Percentiles rank a stretch among this genome's conserved stretches.
phyloP scores from a whole-genome alignment of 257 asterid genomes.

The Vinca minor region DNA sequence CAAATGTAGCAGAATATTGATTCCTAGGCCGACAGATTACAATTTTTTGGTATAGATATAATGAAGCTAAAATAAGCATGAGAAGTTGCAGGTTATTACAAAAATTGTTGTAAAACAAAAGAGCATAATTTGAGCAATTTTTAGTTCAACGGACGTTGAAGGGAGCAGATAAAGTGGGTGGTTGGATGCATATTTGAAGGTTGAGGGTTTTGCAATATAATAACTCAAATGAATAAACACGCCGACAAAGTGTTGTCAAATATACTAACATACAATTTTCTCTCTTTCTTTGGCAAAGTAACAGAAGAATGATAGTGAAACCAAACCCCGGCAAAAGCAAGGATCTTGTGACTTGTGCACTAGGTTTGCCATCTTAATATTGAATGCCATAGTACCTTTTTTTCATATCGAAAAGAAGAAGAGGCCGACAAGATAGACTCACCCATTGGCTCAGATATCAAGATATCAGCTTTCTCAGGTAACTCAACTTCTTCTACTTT shows the following conservation, averaged over 20 bases:
- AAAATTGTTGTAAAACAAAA: not conserved
- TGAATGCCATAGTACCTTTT: not conserved
- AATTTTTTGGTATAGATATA: not conserved
- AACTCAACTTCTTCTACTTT: slow-evolving; percentile 92
- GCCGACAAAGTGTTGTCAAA: not conserved
- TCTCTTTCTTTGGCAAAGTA: not conserved
- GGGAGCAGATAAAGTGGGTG: no score
- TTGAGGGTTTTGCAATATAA: no score
- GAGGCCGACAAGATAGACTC: slow-evolving; percentile 23
- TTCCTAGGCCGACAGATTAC: not conserved
- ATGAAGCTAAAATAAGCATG: not conserved
- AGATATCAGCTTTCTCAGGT: slow-evolving; percentile 92
- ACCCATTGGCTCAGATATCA: slow-evolving; percentile 99
- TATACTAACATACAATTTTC: not conserved
- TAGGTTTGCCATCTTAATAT: not conserved
- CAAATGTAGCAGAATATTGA: not conserved
- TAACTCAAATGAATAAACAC: no score
- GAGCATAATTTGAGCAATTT: not conserved
- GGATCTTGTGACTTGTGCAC: not conserved
- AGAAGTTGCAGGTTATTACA: not conserved
- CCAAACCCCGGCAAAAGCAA: not conserved
- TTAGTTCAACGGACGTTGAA: not conserved
- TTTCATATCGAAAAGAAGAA: not conserved
- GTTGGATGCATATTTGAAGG: not conserved
- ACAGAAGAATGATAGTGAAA: not conserved